Percentiles rank a stretch among this genome's conserved stretches.
These are phyloP conservation scores for Elaeagnus macrophylla DNA, from an alignment of 306 rosid genomes.

Conservation along the genomic window DNA sequence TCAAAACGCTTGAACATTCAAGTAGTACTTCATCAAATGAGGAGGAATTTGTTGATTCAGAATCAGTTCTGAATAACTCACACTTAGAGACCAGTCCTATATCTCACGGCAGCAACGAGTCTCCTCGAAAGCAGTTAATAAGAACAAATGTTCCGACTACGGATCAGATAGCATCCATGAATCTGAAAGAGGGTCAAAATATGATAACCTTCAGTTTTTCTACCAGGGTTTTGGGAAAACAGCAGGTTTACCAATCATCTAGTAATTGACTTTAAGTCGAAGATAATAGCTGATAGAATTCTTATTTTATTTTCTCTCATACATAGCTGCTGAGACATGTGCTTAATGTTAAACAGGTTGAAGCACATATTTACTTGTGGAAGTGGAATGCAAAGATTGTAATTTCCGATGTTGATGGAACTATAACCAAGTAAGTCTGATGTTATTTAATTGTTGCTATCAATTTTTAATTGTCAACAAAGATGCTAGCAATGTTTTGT, in stretches of 20 bases:
- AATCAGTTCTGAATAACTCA: conserved; percentile 38
- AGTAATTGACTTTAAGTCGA: conserved; percentile 1
- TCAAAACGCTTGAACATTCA: conserved; percentile 72
- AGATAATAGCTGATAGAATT: conserved; percentile 9
- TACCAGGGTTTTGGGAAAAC: conserved; percentile 82
- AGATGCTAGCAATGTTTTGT: background rate
- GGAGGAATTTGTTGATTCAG: conserved; percentile 87
- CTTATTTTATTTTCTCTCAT: conserved; percentile 7
- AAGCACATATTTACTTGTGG: conserved; percentile 97
- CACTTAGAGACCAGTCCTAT: conserved; percentile 32
- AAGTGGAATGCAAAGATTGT: conserved; percentile 93
- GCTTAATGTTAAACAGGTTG: conserved; percentile 51
- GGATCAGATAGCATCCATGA: conserved; percentile 93
- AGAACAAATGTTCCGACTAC: conserved; percentile 93
- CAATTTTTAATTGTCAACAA: conserved; percentile 16
- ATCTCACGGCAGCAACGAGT: conserved; percentile 21
- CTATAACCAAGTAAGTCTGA: conserved; percentile 89
- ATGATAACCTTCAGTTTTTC: conserved; percentile 80
- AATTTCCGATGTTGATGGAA: conserved; percentile 96
- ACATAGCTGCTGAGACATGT: conserved; percentile 22
- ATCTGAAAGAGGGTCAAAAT: conserved; percentile 93
- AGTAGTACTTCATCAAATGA: conserved; percentile 53
- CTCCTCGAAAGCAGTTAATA: conserved; percentile 57
- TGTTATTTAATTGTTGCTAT: conserved; percentile 3
- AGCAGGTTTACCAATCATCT: conserved; percentile 58